A percentile compares a stretch with the other conserved stretches of the same genome.
These are phyloP conservation scores for Tuber magnatum DNA, from an alignment of 495 filamentous ascomycete species.

Conservation along the genomic window DNA sequence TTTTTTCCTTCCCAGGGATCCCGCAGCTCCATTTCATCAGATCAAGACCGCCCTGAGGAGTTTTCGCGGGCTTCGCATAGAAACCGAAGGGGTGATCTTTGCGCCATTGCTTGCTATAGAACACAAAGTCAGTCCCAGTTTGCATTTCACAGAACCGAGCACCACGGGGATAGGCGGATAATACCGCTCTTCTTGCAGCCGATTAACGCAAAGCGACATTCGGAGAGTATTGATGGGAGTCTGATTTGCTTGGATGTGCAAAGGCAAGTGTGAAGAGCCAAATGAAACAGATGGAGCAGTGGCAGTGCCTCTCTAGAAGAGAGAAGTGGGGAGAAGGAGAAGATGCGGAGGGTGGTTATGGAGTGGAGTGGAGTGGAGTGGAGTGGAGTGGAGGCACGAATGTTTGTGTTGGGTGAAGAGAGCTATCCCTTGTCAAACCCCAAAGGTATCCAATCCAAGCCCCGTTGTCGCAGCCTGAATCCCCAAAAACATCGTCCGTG, in stretches of 20 bases:
- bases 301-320: neutral
- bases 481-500: neutral
- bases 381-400: neutral
- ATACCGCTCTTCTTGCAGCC: slow-evolving; percentile 86
- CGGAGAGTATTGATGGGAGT: slow-evolving; percentile 10
- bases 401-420: neutral
- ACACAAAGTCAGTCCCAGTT: slow-evolving; percentile 17
- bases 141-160: neutral
- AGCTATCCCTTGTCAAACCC: neutral
- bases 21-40: slow-evolving; percentile 95
- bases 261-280: neutral
- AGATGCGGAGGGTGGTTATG: neutral
- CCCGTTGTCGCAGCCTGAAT: neutral
- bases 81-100: slow-evolving; percentile 97
- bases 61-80: slow-evolving; percentile 80
- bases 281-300: neutral
- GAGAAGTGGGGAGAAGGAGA: neutral
- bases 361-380: neutral
- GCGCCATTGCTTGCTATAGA: slow-evolving; percentile 82
- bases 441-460: neutral
- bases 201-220: slow-evolving; percentile 85
- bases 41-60: slow-evolving; percentile 71
- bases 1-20: slow-evolving; percentile 90
- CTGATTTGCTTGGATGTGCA: neutral
- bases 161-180: slow-evolving; percentile 10